Percentiles rank a stretch among this genome's conserved stretches.
Evolutionary conservation across 2,329 filamentous ascomycete species (phyloP).

Genomic region (Penicillium sp.): DNA sequence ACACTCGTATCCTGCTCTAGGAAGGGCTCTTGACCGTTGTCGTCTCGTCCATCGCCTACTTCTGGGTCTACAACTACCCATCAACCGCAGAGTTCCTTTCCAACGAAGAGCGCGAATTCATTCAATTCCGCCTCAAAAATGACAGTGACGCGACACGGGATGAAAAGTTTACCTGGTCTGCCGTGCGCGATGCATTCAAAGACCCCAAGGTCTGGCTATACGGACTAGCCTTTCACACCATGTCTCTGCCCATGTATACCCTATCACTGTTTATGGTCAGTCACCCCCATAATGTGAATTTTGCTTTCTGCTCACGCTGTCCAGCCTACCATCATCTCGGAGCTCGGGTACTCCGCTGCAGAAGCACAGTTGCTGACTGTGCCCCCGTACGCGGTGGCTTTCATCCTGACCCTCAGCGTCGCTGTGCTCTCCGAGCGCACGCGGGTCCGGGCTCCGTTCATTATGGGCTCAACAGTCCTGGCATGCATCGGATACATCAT

Average conservation of each 20-base stretch:
- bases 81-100: conserved; percentile 42
- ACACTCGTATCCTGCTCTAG: conserved; percentile 32
- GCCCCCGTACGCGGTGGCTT: conserved; percentile 63
- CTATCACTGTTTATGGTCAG: conserved; percentile 38
- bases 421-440: conserved; percentile 61
- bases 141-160: conserved; percentile 68
- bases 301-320: neutral
- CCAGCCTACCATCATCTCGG: conserved; percentile 45
- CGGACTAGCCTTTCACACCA: conserved; percentile 18
- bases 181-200: conserved; percentile 61
- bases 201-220: conserved; percentile 44
- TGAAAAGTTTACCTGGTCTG: conserved; percentile 66
- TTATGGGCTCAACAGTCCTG: conserved; percentile 57
- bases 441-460: conserved; percentile 60
- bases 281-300: neutral
- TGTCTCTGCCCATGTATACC: conserved; percentile 41
- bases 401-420: conserved; percentile 56
- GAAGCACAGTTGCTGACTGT: conserved; percentile 57
- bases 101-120: conserved; percentile 54
- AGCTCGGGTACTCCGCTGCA: conserved; percentile 42
- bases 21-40: conserved; percentile 70
- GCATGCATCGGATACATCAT: conserved; percentile 63
- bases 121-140: conserved; percentile 61
- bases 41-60: conserved; percentile 36
- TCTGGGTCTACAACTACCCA: conserved; percentile 45